These are phyloP conservation scores for Aspergillus floridensis DNA, from an alignment of 2,329 filamentous ascomycete genomes.

Conservation along the genomic window DNA sequence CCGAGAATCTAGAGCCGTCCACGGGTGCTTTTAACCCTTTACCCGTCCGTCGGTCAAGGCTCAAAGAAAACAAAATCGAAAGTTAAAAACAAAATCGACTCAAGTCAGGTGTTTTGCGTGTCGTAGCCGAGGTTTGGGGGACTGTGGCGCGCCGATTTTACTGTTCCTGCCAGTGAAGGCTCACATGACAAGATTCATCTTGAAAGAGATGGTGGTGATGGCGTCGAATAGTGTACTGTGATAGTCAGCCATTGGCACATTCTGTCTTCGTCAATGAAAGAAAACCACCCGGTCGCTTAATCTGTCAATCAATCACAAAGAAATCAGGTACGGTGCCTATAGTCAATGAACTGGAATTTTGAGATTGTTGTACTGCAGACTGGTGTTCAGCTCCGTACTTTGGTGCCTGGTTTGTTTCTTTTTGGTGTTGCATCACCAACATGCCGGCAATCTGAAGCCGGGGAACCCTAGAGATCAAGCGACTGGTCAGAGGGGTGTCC, in stretches of 20 bases:
- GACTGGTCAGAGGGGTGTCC: not conserved
- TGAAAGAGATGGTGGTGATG: not conserved
- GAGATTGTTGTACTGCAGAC: not conserved
- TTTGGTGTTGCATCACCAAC: too few relatives aligned
- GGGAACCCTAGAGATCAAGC: not conserved
- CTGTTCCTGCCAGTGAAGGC: too few relatives aligned
- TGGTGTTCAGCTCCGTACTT: not conserved
- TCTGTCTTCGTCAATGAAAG: not conserved
- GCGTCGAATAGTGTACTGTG: not conserved
- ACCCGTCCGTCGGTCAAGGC: not conserved
- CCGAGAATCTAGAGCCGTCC: conserved; percentile 2
- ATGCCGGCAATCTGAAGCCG: not conserved
- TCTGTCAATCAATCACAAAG: not conserved
- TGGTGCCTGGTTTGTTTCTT: not conserved
- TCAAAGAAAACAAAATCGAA: not conserved
- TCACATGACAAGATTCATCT: not conserved
- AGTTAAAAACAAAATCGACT: not conserved
- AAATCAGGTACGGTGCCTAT: not conserved
- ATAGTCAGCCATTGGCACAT: not conserved
- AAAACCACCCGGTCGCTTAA: not conserved
- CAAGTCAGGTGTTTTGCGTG: not conserved
- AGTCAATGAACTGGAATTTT: too few relatives aligned
- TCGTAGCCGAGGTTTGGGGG: not conserved
- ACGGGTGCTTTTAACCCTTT: not conserved
- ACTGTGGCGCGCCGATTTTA: not conserved